phyloP scores from a whole-genome alignment of 257 asterid species.

The Nicotiana tabacum region DNA sequence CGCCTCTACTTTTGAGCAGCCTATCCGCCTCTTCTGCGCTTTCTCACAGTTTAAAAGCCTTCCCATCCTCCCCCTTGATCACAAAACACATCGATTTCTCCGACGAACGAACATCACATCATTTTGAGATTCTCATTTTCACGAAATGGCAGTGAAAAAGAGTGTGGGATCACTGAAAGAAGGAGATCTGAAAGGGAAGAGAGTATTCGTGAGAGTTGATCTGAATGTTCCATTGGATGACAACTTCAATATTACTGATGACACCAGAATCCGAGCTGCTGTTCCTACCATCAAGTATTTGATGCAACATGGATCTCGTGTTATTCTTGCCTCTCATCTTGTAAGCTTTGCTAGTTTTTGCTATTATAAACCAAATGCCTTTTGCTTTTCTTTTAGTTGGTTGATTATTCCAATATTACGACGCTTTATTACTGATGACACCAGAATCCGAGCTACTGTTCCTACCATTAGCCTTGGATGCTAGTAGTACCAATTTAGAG shows the following conservation, averaged over 20 bases:
- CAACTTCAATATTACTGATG: conserved; percentile 37
- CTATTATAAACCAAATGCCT: too few species aligned
- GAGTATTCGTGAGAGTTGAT: conserved; percentile 55
- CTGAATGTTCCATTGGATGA: conserved; percentile 71
- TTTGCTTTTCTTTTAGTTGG: too few species aligned
- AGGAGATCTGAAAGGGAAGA: conserved; percentile 58
- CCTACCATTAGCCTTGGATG: conserved; percentile 55
- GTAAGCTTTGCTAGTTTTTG: conserved; percentile 12
- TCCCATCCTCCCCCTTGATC: too few species aligned
- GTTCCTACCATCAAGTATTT: conserved; percentile 57
- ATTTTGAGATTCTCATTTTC: too few species aligned
- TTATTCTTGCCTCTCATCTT: conserved; percentile 51
- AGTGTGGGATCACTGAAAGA: conserved; percentile 52
- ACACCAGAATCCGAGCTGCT: conserved; percentile 71
- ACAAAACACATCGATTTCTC: too few species aligned
- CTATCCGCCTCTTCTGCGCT: too few species aligned
- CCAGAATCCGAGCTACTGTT: conserved; percentile 64
- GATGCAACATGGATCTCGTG: conserved; percentile 54
- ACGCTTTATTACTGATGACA: conserved; percentile 43
- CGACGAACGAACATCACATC: too few species aligned
- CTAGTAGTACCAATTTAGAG: too few species aligned
- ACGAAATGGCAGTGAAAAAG: conserved; percentile 29
- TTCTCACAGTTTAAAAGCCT: too few species aligned
- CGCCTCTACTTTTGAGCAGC: too few species aligned
- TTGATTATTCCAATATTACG: too few species aligned